Conservation (phyloP, 352 stramenopile species). For the Phytophthora podocarpi region DNA sequence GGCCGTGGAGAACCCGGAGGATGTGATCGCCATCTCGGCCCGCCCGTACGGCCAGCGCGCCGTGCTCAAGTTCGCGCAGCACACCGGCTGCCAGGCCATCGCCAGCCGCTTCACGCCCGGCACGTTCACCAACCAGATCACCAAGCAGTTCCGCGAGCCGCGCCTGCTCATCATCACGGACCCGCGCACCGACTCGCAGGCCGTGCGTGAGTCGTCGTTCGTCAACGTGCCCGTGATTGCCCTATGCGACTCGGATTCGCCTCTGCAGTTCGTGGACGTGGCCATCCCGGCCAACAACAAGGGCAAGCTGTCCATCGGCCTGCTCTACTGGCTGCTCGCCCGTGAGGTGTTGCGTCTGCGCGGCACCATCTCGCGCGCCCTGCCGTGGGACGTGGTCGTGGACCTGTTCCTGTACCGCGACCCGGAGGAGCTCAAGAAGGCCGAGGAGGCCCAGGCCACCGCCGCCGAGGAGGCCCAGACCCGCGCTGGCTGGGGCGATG, state of each 20-base stretch:
- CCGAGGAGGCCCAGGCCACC: conserved; percentile 94
- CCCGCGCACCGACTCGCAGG: conserved; percentile 97
- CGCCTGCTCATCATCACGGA: conserved; percentile 99
- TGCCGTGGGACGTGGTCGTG: conserved; percentile 98
- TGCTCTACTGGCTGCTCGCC: conserved; percentile 99
- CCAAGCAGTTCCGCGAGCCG: conserved; percentile 99
- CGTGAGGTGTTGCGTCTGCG: conserved; percentile 98
- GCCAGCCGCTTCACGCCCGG: conserved; percentile 99
- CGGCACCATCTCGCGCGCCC: conserved; percentile 94
- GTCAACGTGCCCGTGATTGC: conserved; percentile 99
- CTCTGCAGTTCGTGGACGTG: conserved; percentile 99
- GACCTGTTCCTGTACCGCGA: conserved; percentile 99
- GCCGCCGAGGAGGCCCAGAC: conserved; percentile 78
- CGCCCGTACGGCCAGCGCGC: conserved; percentile 99
- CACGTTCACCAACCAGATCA: conserved; percentile 99
- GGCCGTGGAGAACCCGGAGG: conserved; percentile 99
- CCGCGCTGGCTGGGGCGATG: conserved; percentile 76
- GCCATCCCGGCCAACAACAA: conserved; percentile 99
- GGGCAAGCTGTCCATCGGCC: conserved; percentile 99
- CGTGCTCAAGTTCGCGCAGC: conserved; percentile 99
- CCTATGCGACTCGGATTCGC: conserved; percentile 99
- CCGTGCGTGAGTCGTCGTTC: conserved; percentile 98
- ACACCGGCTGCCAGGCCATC: conserved; percentile 98
- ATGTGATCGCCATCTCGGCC: conserved; percentile 99
- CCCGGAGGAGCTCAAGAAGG: conserved; percentile 99